These are phyloP conservation scores for Plasmodium sp. DNA, from an alignment of 169 alveolate species.

Conservation along the genomic window DNA sequence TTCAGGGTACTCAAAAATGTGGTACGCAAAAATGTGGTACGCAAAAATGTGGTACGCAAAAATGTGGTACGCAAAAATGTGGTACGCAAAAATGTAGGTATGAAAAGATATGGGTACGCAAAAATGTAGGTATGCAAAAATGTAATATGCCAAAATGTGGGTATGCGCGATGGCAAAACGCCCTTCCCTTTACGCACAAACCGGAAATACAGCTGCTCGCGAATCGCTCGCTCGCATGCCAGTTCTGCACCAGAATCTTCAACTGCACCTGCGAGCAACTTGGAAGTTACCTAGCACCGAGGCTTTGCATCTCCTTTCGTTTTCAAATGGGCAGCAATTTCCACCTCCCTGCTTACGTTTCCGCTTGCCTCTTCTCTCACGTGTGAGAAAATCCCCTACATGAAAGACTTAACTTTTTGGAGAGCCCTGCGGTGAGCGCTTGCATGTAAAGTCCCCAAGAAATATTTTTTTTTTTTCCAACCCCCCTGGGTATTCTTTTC, in stretches of 20 bases:
- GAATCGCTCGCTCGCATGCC: background rate
- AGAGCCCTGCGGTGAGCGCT: background rate
- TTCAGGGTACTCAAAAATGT: background rate
- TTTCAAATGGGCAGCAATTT: background rate
- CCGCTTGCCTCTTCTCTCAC: background rate
- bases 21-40: background rate
- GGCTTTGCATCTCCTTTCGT: background rate
- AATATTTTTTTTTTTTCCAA: background rate
- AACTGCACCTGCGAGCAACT: background rate
- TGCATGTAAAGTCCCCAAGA: background rate
- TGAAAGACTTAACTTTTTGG: background rate
- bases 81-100: background rate
- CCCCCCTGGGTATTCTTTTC: background rate
- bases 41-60: background rate
- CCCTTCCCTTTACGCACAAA: background rate
- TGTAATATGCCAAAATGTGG: background rate
- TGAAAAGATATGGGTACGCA: background rate
- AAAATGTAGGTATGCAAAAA: background rate
- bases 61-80: background rate
- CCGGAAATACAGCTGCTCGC: background rate
- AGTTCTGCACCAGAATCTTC: background rate
- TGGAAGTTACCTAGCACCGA: background rate
- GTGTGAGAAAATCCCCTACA: background rate
- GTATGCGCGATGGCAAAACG: background rate
- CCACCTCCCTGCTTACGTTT: background rate